phyloP scores from a whole-genome alignment of 495 filamentous ascomycete genomes.

The Daldinia childiae region DNA sequence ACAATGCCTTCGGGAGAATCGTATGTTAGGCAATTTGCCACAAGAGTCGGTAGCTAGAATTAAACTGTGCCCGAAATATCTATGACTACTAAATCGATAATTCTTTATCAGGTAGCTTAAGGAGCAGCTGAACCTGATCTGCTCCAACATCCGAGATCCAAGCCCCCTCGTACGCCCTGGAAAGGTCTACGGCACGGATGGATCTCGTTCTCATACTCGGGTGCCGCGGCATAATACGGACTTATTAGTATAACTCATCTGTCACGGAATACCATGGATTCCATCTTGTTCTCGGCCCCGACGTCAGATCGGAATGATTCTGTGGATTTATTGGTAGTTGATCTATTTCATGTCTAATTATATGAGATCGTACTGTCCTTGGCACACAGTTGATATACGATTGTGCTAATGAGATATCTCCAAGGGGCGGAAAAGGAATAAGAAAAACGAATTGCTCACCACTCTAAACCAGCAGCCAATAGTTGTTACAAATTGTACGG shows the following conservation, averaged over 20 bases:
- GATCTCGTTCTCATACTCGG: not conserved
- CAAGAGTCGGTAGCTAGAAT: not conserved
- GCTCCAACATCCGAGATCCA: not conserved
- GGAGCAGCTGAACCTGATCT: not conserved
- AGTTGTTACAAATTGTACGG: not conserved
- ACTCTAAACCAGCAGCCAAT: not conserved
- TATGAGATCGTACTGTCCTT: not conserved
- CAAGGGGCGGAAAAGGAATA: not conserved
- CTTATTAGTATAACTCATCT: not conserved
- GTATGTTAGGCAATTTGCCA: not conserved
- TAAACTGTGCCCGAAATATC: not conserved
- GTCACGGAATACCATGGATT: not conserved
- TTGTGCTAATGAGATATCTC: conserved; percentile 1
- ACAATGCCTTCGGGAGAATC: not conserved
- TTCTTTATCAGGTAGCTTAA: not conserved
- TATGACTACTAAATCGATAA: not conserved
- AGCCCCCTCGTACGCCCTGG: not conserved
- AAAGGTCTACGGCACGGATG: not conserved
- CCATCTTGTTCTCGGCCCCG: not conserved
- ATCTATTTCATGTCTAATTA: not conserved
- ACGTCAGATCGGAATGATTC: not conserved
- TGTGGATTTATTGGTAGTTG: not conserved
- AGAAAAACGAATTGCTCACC: not conserved
- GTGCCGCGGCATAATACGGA: not conserved
- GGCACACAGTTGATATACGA: conserved; percentile 1